Conservation (phyloP, 1,139 yeast genomes). For the Magnusiomyces tetraspermus region DNA sequence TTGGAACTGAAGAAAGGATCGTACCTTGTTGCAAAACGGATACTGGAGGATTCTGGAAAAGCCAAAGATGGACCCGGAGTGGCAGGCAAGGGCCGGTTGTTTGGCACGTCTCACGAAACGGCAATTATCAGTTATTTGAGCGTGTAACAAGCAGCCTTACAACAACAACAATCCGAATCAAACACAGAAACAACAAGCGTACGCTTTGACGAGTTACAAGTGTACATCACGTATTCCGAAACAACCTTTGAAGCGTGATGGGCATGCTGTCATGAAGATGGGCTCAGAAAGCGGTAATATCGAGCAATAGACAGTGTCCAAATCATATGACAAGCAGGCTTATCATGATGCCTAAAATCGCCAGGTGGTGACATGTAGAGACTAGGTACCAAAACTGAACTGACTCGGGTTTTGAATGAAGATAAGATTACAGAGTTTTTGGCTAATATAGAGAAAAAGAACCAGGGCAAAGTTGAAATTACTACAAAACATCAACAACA, state of each 20-base stretch:
- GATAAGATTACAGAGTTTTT: slow-evolving; percentile 7
- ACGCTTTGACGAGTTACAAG: slow-evolving; percentile 26
- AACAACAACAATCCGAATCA: background rate
- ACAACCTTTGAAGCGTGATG: slow-evolving; percentile 68
- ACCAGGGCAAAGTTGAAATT: slow-evolving; percentile 11
- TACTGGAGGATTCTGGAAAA: slow-evolving; percentile 35
- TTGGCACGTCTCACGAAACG: slow-evolving; percentile 61
- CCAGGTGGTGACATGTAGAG: slow-evolving; percentile 87
- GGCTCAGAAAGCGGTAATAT: slow-evolving; percentile 64
- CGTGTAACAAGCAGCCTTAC: slow-evolving; percentile 53
- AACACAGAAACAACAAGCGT: slow-evolving; percentile 8
- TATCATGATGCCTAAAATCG: slow-evolving; percentile 90
- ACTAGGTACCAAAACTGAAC: slow-evolving; percentile 58
- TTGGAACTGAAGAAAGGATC: slow-evolving; percentile 79
- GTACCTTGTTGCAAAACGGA: slow-evolving; percentile 67
- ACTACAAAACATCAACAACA: slow-evolving; percentile 10
- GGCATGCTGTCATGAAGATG: slow-evolving; percentile 70
- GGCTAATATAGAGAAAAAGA: slow-evolving; percentile 9
- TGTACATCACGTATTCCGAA: slow-evolving; percentile 55
- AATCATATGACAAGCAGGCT: slow-evolving; percentile 60
- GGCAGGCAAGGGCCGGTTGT: slow-evolving; percentile 65
- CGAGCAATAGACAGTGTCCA: slow-evolving; percentile 83
- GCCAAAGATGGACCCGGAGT: slow-evolving; percentile 36
- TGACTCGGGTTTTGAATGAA: slow-evolving; percentile 3
- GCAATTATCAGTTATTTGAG: slow-evolving; percentile 72